Conservation (phyloP, 2,329 filamentous ascomycete genomes). For the Botrytis cinerea region DNA sequence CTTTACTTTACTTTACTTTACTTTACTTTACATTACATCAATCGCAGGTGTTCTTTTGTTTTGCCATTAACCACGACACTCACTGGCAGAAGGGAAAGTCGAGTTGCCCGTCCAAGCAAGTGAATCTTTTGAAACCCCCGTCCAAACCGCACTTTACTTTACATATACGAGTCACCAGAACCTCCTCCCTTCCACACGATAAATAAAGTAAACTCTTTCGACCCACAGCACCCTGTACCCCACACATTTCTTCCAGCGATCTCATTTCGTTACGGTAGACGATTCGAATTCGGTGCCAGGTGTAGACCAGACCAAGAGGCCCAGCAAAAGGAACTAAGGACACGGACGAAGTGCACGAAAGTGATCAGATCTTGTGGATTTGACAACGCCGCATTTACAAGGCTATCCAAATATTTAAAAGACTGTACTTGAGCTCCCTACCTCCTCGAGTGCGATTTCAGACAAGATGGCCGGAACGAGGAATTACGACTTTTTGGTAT, state of each 20-base stretch:
- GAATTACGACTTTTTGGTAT: conserved; percentile 98
- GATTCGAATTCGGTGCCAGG: background rate
- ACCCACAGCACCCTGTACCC: conserved; percentile 14
- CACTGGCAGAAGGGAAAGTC: background rate
- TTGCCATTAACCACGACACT: background rate
- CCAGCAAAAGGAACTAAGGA: conserved; percentile 13
- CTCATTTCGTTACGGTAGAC: conserved; percentile 15
- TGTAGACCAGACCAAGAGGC: conserved; percentile 14
- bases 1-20: too few species aligned
- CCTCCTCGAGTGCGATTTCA: conserved; percentile 24
- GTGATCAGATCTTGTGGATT: conserved; percentile 19
- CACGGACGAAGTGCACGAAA: conserved; percentile 15
- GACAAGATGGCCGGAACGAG: conserved; percentile 85
- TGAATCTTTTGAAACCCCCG: background rate
- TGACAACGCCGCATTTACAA: conserved; percentile 20
- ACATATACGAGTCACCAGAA: background rate
- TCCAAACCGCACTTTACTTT: background rate
- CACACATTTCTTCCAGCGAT: conserved; percentile 21
- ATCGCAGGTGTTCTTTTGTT: background rate
- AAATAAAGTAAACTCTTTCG: conserved; percentile 7
- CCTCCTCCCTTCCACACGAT: conserved; percentile 6
- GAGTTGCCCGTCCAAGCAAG: background rate
- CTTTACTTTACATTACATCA: background rate
- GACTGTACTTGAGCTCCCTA: conserved; percentile 25
- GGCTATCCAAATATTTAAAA: conserved; percentile 19